These are phyloP conservation scores for Microbotryum intermedium DNA, from an alignment of 1,284 basidiomycete genomes.

Conservation along the genomic window DNA sequence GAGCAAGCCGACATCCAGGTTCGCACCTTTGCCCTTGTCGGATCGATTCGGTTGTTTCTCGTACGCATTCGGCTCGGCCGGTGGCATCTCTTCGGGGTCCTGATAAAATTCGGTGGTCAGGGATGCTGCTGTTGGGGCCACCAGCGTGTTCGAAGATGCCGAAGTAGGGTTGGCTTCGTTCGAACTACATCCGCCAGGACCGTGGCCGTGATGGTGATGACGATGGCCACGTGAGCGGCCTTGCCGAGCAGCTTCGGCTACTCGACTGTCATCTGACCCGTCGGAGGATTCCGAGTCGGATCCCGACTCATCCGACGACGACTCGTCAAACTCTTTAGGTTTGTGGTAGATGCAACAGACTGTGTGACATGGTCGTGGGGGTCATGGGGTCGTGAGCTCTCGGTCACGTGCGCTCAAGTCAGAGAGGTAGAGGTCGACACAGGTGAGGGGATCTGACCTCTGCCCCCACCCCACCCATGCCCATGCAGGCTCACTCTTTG, in stretches of 20 bases:
- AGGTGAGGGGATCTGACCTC: too few relatives aligned
- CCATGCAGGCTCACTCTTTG: slow-evolving; percentile 57
- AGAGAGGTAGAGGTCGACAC: too few relatives aligned
- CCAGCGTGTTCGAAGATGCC: neutral
- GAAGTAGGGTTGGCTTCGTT: neutral
- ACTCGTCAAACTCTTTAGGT: slow-evolving; percentile 49
- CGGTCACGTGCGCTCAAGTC: neutral
- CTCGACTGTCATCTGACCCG: slow-evolving; percentile 17
- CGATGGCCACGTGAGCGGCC: neutral
- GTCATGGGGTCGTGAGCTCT: too few relatives aligned
- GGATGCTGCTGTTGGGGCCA: slow-evolving; percentile 3
- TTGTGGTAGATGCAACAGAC: slow-evolving; percentile 86
- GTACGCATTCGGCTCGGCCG: slow-evolving; percentile 21
- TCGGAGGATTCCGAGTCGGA: slow-evolving; percentile 39
- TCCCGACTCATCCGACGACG: slow-evolving; percentile 45
- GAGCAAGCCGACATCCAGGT: too few relatives aligned
- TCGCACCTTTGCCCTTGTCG: slow-evolving; percentile 18
- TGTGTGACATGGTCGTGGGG: slow-evolving; percentile 35
- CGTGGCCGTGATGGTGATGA: slow-evolving; percentile 4
- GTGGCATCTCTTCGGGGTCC: neutral
- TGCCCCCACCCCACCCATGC: neutral
- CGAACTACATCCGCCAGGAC: neutral
- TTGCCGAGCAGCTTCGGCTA: neutral
- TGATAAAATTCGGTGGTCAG: neutral
- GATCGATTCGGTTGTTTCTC: slow-evolving; percentile 8